Conservation (phyloP, 331 rosid species). For the Malus hybrid region DNA sequence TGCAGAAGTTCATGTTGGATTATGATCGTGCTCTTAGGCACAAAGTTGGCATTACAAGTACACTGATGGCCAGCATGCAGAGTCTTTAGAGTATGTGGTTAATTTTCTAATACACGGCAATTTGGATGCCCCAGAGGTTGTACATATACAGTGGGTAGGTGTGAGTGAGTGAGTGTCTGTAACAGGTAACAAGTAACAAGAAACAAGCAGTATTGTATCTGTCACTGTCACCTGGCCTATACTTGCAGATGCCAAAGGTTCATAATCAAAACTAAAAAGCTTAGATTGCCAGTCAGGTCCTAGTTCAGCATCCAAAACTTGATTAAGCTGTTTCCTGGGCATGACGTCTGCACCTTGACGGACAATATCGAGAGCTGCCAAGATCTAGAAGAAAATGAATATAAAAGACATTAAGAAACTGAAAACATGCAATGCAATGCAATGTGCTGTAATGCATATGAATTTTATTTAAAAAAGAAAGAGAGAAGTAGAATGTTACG, state of each 20-base stretch:
- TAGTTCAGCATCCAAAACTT: conserved; percentile 78
- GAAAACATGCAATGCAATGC: not conserved
- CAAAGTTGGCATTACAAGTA: not conserved
- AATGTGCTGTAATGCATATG: not conserved
- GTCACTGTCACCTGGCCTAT: conserved; percentile 74
- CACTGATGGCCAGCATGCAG: not conserved
- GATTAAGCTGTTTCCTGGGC: conserved; percentile 84
- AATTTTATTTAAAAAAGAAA: not conserved
- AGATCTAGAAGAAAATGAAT: conserved; percentile 40
- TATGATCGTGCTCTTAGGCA: not conserved
- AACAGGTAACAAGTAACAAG: not conserved
- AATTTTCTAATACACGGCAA: not conserved
- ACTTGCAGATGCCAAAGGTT: conserved; percentile 93
- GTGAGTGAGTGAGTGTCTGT: not conserved
- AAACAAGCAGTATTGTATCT: not conserved
- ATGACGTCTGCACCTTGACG: conserved; percentile 99
- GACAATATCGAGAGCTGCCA: conserved; percentile 90
- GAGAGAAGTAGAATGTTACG: conserved; percentile 19
- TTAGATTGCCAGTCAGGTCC: conserved; percentile 78
- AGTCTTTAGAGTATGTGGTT: not conserved
- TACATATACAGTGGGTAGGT: not conserved
- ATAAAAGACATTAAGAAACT: not conserved
- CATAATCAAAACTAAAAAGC: conserved; percentile 74
- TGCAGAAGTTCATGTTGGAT: not conserved
- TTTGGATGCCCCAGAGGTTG: not conserved